A percentile compares a stretch with the other conserved stretches of the same genome.
phyloP scores from a whole-genome alignment of 352 stramenopile species.

The Salisapilia sapeloensis region DNA sequence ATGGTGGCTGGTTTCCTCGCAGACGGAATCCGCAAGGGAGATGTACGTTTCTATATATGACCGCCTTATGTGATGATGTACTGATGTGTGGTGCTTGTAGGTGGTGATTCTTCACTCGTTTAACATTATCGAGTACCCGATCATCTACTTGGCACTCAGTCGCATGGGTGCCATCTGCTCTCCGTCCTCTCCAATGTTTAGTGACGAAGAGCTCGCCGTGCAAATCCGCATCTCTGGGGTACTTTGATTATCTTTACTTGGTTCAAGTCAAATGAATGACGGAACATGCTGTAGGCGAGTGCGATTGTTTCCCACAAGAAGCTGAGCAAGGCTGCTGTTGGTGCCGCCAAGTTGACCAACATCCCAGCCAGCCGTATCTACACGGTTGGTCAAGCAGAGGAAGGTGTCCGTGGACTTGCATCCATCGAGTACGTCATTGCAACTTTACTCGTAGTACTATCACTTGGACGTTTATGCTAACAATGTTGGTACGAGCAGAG shows the following conservation, averaged over 20 bases:
- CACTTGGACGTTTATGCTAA: background rate
- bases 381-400: slow-evolving; percentile 9
- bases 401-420: slow-evolving; percentile 2
- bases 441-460: background rate
- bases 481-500: slow-evolving; percentile 24
- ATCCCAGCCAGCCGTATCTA: slow-evolving; percentile 8
- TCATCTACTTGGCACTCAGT: slow-evolving; percentile 22
- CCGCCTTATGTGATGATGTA: too few species aligned
- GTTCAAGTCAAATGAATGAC: too few species aligned
- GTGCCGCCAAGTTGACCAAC: slow-evolving; percentile 6
- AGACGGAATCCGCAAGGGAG: slow-evolving; percentile 16
- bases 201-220: slow-evolving; percentile 11
- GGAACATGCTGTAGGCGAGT: too few species aligned
- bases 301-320: slow-evolving; percentile 15
- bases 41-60: too few species aligned
- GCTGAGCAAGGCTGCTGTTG: slow-evolving; percentile 9
- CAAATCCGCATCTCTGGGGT: too few species aligned
- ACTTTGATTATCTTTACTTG: too few species aligned
- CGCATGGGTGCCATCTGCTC: slow-evolving; percentile 19
- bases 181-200: slow-evolving; percentile 17
- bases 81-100: slow-evolving; percentile 10
- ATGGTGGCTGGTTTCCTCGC: slow-evolving; percentile 17
- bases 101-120: slow-evolving; percentile 25
- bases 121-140: slow-evolving; percentile 35
- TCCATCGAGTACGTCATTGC: slow-evolving; percentile 12